phyloP scores from a whole-genome alignment of 2,329 filamentous ascomycete species.

The Emergomyces africanus region DNA sequence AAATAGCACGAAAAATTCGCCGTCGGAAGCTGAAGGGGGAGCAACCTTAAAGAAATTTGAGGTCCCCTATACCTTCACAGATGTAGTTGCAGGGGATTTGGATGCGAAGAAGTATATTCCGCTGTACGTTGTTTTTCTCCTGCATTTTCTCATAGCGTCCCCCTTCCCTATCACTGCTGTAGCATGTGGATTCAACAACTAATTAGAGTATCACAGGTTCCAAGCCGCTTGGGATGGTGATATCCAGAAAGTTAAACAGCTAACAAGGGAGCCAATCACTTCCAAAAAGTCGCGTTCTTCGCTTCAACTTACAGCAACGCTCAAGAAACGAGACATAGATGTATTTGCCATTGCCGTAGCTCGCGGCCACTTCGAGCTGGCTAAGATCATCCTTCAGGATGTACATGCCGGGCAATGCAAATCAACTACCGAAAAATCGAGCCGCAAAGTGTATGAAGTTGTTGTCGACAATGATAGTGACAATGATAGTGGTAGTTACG shows the following conservation, averaged over 20 bases:
- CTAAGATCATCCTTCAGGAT: constrained; percentile 57
- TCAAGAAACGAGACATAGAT: constrained; percentile 39
- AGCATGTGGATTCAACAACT: neutral
- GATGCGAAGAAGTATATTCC: constrained; percentile 39
- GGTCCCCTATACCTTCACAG: constrained; percentile 38
- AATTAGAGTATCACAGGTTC: constrained; percentile 7
- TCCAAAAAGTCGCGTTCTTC: constrained; percentile 40
- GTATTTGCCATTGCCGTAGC: constrained; percentile 59
- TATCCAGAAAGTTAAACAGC: constrained; percentile 41
- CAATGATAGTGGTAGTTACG: neutral
- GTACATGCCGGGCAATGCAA: constrained; percentile 51
- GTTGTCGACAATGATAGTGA: constrained; percentile 6
- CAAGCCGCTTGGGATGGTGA: constrained; percentile 59
- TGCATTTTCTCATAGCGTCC: neutral
- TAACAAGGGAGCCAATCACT: constrained; percentile 26
- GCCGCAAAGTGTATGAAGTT: constrained; percentile 25
- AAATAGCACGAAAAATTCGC: neutral
- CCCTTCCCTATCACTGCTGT: neutral
- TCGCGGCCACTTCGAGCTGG: constrained; percentile 51
- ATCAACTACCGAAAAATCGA: constrained; percentile 38
- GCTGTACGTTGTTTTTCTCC: constrained; percentile 5
- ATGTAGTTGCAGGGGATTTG: constrained; percentile 37
- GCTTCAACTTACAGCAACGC: constrained; percentile 47
- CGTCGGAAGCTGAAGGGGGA: neutral
- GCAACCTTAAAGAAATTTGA: constrained; percentile 29